These are phyloP conservation scores for Gracilaria domingensis DNA, from an alignment of 23 red algal species.

Conservation along the genomic window DNA sequence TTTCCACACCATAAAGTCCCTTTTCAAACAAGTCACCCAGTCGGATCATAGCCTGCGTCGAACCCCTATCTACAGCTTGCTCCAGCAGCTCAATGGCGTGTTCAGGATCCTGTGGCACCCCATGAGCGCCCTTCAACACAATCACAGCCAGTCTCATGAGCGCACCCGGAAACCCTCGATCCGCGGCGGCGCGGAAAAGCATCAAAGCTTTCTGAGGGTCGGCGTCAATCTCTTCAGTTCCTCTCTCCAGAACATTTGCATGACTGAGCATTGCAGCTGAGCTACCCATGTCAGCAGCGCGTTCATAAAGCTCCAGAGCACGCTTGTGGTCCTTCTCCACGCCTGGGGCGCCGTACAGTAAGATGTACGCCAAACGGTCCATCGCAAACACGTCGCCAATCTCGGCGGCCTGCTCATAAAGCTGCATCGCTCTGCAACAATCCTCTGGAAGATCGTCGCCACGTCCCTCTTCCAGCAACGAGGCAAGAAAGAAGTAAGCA, in stretches of 20 bases:
- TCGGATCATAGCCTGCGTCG: slow-evolving; percentile 51
- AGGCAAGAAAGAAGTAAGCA: slow-evolving; percentile 40
- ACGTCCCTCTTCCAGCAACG: slow-evolving; percentile 47
- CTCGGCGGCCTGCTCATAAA: slow-evolving; percentile 48
- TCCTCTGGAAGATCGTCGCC: slow-evolving; percentile 42
- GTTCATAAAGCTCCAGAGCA: slow-evolving; percentile 45
- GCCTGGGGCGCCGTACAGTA: slow-evolving; percentile 30
- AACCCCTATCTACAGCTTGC: slow-evolving; percentile 37
- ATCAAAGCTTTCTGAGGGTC: slow-evolving; percentile 45
- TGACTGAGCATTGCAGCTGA: slow-evolving; percentile 40
- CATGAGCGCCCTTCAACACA: slow-evolving; percentile 52
- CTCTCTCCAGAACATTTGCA: slow-evolving; percentile 45
- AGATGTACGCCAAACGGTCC: slow-evolving; percentile 50
- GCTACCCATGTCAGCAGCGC: slow-evolving; percentile 33
- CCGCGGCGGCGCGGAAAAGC: slow-evolving; percentile 26
- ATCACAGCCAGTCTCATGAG: slow-evolving; percentile 46
- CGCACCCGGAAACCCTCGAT: slow-evolving; percentile 28
- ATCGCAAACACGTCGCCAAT: slow-evolving; percentile 48
- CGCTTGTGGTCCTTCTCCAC: slow-evolving; percentile 41
- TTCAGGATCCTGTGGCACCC: slow-evolving; percentile 28
- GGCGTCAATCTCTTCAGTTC: slow-evolving; percentile 59
- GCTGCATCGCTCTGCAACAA: slow-evolving; percentile 20
- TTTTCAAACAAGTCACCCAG: slow-evolving; percentile 52
- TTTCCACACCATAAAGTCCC: slow-evolving; percentile 31
- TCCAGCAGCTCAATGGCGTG: slow-evolving; percentile 42